Base-by-base conservation (phyloP, 208 protist species). In the Endotrypanum monterogeii region DNA sequence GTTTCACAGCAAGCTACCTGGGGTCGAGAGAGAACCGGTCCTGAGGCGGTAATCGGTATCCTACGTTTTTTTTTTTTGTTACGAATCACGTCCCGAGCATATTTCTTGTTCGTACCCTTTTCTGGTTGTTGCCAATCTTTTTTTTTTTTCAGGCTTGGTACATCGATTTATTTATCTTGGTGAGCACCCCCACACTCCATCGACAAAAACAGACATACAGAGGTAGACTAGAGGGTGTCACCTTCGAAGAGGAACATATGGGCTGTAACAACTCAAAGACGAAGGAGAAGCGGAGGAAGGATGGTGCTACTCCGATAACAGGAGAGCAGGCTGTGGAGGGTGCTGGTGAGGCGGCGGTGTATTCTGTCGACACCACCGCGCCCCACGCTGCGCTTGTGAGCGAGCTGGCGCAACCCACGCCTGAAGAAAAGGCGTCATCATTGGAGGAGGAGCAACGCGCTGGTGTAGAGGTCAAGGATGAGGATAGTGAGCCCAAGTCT, bases 251-350 rank as follows among this genome's bases (percentile, higher is more conserved):
- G 56, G n/a, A 25, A 16, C 23, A 32, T 54, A 81, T 81, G 76
- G 76, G 76, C n/a, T 81, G 76, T 71, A 73, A 60, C n/a, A 51
- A 41, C 14, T 66, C 68, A 28, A 81, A 81, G 57, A 76, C 76
- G 20, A 72, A 66, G 55, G 61, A 65, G 54, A 66, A 52, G 58
- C 56, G 50, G 30, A 62, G 62, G 54, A 46, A 25, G n/a, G n/a
- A n/a, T n/a, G n/a, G n/a, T n/a, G n/a, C n/a, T n/a, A n/a, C n/a
- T n/a, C n/a, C n/a, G n/a, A n/a, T n/a, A n/a, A n/a, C n/a, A 1
- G 60, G 39, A 41, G 30, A 28, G 39, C 25, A 20, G n/a, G 23
- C 50, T 41, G 67, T 44, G 65, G 57, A 46, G 28, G 18, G 46
- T 1, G 44, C 57, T n/a, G 16, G 41, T 0, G 60, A 25, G 0